A percentile compares a stretch with the other conserved stretches of the same genome.
Conservation (phyloP, 352 stramenopile genomes). For the Phytopythium chamaehyphon region DNA sequence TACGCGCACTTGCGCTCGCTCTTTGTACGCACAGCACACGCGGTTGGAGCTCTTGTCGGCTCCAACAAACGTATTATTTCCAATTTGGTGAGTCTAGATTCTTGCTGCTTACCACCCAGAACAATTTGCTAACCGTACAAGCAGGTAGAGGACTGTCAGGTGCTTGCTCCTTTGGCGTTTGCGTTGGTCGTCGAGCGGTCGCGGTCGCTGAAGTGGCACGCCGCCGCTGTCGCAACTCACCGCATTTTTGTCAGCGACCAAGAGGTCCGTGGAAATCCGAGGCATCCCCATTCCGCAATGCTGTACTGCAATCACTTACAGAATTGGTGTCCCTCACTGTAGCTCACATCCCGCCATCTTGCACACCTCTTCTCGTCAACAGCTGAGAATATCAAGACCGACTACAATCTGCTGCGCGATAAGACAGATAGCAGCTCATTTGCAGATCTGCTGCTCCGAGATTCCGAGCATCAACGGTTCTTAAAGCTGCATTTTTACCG, state of each 20-base stretch:
- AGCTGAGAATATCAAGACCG: neutral
- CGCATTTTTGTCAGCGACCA: slow-evolving; percentile 33
- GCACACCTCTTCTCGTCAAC: slow-evolving; percentile 16
- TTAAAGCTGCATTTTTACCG: slow-evolving; percentile 46
- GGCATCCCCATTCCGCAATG: neutral
- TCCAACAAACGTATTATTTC: slow-evolving; percentile 33
- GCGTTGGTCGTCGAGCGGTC: slow-evolving; percentile 43
- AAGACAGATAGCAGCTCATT: slow-evolving; percentile 9
- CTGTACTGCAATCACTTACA: neutral
- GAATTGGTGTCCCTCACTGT: neutral
- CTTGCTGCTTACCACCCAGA: no score
- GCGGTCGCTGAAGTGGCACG: slow-evolving; percentile 61
- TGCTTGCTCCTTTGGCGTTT: slow-evolving; percentile 56
- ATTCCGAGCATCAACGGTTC: slow-evolving; percentile 25
- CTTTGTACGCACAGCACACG: slow-evolving; percentile 44
- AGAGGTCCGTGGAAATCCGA: slow-evolving; percentile 6
- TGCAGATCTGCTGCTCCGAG: slow-evolving; percentile 27
- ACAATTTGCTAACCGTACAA: no score
- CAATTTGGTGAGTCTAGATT: slow-evolving; percentile 24
- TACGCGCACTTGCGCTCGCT: slow-evolving; percentile 43
- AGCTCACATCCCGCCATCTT: slow-evolving; percentile 13
- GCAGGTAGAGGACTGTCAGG: slow-evolving; percentile 28
- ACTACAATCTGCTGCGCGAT: neutral
- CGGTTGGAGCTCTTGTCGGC: slow-evolving; percentile 47
- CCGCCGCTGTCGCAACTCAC: slow-evolving; percentile 43